Conservation (phyloP, 1,284 basidiomycete species). For the Ustilago vetiveriae region DNA sequence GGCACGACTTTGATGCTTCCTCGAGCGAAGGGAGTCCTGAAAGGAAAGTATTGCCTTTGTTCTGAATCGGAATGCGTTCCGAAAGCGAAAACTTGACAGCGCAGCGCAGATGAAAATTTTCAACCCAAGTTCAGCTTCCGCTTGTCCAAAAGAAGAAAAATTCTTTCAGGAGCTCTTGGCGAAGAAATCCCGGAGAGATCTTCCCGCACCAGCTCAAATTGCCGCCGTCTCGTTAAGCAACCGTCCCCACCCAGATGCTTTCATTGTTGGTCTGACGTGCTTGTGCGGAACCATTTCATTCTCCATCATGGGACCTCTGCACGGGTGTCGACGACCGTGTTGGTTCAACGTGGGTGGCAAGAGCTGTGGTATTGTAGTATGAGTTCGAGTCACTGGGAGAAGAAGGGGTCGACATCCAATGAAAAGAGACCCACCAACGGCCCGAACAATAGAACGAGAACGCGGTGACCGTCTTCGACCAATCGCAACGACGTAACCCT, state of each 20-base stretch:
- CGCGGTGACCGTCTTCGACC: not conserved
- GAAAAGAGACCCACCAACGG: not conserved
- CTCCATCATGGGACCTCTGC: too few species aligned
- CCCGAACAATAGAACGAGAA: not conserved
- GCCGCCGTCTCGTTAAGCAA: not conserved
- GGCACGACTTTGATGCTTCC: conserved; percentile 2
- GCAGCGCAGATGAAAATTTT: not conserved
- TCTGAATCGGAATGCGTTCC: conserved; percentile 1
- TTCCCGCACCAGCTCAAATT: not conserved
- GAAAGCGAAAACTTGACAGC: not conserved
- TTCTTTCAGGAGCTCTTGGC: too few species aligned
- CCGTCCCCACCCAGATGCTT: too few species aligned
- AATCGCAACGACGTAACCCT: conserved; percentile 5
- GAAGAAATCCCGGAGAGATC: not conserved
- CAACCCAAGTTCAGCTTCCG: conserved; percentile 3
- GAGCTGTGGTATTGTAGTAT: too few species aligned
- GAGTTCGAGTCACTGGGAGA: not conserved
- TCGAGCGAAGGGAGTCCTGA: too few species aligned
- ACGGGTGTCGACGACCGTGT: too few species aligned
- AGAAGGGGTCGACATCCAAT: not conserved
- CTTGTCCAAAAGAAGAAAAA: conserved; percentile 18
- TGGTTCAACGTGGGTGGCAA: too few species aligned
- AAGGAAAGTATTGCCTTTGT: too few species aligned
- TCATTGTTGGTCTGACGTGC: not conserved
- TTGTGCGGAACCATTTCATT: not conserved